Conservation (phyloP, 2,329 filamentous ascomycete species). For the Stromatinia cepivora region DNA sequence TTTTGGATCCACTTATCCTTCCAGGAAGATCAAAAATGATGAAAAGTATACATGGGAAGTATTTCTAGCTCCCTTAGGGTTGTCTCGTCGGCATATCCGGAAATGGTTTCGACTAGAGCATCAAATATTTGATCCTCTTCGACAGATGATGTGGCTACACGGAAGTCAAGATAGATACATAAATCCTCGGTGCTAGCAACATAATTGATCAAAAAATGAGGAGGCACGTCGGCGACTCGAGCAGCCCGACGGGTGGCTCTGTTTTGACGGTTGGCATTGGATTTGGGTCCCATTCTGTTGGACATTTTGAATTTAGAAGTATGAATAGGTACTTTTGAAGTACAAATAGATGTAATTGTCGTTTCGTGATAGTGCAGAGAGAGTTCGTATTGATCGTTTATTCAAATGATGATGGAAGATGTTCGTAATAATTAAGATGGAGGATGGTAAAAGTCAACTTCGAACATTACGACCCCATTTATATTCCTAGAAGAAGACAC, state of each 20-base stretch:
- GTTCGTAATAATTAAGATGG: neutral
- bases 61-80: too few species aligned
- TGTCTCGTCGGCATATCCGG: too few species aligned
- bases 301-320: neutral
- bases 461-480: neutral
- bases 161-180: neutral
- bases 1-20: too few species aligned
- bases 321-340: neutral
- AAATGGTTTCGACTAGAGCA: too few species aligned
- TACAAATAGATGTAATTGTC: neutral
- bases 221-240: neutral
- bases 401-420: neutral
- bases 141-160: too few species aligned
- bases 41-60: too few species aligned
- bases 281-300: neutral
- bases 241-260: neutral
- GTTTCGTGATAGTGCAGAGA: neutral
- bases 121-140: too few species aligned
- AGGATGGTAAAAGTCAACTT: neutral
- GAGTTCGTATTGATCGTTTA: neutral
- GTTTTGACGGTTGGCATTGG: neutral
- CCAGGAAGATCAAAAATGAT: too few species aligned
- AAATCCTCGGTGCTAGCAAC: neutral
- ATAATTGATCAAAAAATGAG: neutral
- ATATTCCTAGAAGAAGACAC: neutral